phyloP scores from a whole-genome alignment of 345 rosid species.

The Syzygium jambos region DNA sequence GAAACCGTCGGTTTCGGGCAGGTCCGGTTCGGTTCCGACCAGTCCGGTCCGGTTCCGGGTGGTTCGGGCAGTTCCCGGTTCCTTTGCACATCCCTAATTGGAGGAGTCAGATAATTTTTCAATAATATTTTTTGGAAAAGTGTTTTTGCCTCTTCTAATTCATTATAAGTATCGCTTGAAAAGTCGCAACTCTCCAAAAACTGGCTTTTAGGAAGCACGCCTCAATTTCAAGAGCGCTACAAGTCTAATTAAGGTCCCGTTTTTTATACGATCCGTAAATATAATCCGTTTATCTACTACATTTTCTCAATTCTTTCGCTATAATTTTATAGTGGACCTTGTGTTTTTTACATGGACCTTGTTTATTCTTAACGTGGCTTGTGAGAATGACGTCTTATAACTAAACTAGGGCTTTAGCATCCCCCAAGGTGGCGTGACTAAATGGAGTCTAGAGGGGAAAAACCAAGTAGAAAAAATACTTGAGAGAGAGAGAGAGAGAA shows the following conservation, averaged over 20 bases:
- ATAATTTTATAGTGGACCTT: not conserved
- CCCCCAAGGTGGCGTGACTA: too few relatives aligned
- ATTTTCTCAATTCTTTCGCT: not conserved
- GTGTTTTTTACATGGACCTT: not conserved
- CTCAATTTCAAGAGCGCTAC: not conserved
- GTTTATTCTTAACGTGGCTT: not conserved
- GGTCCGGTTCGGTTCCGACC: too few relatives aligned
- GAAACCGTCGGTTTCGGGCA: too few relatives aligned
- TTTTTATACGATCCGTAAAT: not conserved
- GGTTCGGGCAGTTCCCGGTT: too few relatives aligned
- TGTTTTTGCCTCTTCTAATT: not conserved
- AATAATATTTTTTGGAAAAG: accelerated
- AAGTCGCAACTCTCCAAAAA: accelerated
- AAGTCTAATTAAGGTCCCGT: accelerated
- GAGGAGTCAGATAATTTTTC: accelerated
- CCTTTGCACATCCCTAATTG: too few relatives aligned
- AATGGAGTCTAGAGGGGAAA: too few relatives aligned
- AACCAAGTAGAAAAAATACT: too few relatives aligned
- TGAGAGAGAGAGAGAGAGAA: too few relatives aligned
- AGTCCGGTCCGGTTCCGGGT: too few relatives aligned
- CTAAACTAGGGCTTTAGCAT: not conserved
- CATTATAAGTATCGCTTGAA: accelerated
- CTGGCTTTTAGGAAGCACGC: not conserved
- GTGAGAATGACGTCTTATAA: not conserved
- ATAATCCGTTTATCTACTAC: accelerated